Base-by-base conservation (phyloP, 2,329 filamentous ascomycete species). In the Ophiocordyceps camponoti-floridani region DNA sequence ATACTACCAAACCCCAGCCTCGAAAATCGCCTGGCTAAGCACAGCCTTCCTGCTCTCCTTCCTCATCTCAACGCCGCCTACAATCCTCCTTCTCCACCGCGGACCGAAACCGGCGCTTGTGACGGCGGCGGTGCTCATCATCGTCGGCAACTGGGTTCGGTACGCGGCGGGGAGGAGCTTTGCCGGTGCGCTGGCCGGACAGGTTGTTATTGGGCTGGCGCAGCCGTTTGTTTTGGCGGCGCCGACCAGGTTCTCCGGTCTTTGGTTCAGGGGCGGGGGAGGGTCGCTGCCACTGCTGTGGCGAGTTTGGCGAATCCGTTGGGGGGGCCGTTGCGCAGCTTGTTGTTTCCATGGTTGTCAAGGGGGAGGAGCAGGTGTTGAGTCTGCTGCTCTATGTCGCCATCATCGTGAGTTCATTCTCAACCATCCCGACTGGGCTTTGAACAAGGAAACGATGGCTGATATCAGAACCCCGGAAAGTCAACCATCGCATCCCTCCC, bases 181-280 rank as follows among this genome's bases (percentile, higher is more conserved):
- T 56, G 79, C 79, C 40, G 70, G 83, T 41, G 80, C 86, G 49
- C 85, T 96, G 82, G 79, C 93, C 52, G 89, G 89, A 4, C 89
- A 96, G 65, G 82, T 96, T 58, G 60, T 98, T 48, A 86, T 84
- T 44, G 91, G 89, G 1, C 70, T 95, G 37, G 79, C 86, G 1
- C 91, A 98, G 58, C 88, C 91, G 0, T 96, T 96, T 59, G 85
- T 94, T 12, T 75, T 96, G 10, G 79, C 82, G 7, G 86, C 89
- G 0, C 89, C 91, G 1, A 89, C 91, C 0, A 72, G 85, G 49
- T 98, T 94, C 62, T 91, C 84, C 45, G 88, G 95, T 58, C 67
- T 94, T 47, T 96, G 91, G 91, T 96, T 96, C 63, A 88, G 85
- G 79, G 83, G 53, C 67, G 70, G 11, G 89, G 88, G 8, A 77